A percentile compares a stretch with the other conserved stretches of the same genome.
Conservation (phyloP, 352 stramenopile genomes). For the Pythium brachiatum region DNA sequence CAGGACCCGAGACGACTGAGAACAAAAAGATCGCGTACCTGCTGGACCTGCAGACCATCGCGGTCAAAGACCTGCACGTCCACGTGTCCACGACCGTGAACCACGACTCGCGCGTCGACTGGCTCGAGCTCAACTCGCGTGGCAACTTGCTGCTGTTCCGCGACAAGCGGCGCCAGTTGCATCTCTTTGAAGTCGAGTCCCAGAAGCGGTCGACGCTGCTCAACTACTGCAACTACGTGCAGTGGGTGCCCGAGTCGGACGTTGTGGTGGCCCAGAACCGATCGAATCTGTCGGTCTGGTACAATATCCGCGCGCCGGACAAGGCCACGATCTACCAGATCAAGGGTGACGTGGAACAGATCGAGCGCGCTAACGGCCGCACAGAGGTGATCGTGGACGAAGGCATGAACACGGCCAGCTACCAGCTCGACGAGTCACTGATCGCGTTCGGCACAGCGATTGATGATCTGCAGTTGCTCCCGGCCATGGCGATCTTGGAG, state of each 20-base stretch:
- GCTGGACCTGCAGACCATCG: slow-evolving; percentile 91
- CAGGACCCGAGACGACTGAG: slow-evolving; percentile 34
- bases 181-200: slow-evolving; percentile 90
- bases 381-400: slow-evolving; percentile 96
- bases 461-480: slow-evolving; percentile 89
- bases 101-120: slow-evolving; percentile 92
- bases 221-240: slow-evolving; percentile 95
- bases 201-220: slow-evolving; percentile 88
- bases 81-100: slow-evolving; percentile 86
- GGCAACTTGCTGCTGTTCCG: slow-evolving; percentile 91
- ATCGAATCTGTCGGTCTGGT: slow-evolving; percentile 92
- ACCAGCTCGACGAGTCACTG: slow-evolving; percentile 92
- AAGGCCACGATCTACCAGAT: slow-evolving; percentile 94
- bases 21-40: slow-evolving; percentile 96
- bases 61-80: slow-evolving; percentile 81
- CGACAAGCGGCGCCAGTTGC: slow-evolving; percentile 89
- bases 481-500: slow-evolving; percentile 93
- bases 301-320: slow-evolving; percentile 93
- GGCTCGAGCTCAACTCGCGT: slow-evolving; percentile 92
- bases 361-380: slow-evolving; percentile 89
- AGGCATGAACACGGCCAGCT: slow-evolving; percentile 91
- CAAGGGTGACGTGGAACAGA: slow-evolving; percentile 94
- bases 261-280: slow-evolving; percentile 95
- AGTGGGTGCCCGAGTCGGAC: slow-evolving; percentile 95
- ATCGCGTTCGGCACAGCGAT: slow-evolving; percentile 94